Evolutionary conservation across 768 basidiomycete species (phyloP).

Genomic region (Lactarius quietus): DNA sequence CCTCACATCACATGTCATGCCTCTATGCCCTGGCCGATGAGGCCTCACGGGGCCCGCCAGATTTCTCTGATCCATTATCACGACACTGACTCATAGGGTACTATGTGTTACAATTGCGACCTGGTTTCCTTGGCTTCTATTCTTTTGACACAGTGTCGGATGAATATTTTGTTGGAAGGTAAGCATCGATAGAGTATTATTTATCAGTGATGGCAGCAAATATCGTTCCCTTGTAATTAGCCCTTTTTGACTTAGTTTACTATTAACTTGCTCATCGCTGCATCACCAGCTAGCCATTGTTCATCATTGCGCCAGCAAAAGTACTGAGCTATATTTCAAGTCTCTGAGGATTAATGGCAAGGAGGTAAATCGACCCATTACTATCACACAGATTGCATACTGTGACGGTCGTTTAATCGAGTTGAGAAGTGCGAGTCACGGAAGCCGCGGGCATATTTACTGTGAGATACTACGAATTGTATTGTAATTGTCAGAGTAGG

Average conservation of each 20-base stretch:
- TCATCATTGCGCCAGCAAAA: slow-evolving; percentile 53
- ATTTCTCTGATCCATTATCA: slow-evolving; percentile 66
- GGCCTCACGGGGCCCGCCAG: slow-evolving; percentile 58
- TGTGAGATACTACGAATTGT: too few species aligned
- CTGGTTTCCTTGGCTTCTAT: slow-evolving; percentile 62
- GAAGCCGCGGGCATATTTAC: too few species aligned
- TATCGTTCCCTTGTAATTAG: slow-evolving; percentile 24
- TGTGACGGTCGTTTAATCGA: too few species aligned
- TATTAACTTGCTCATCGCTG: slow-evolving; percentile 54
- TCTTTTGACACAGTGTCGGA: slow-evolving; percentile 78
- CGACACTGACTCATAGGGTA: slow-evolving; percentile 72
- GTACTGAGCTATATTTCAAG: slow-evolving; percentile 56
- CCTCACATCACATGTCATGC: slow-evolving; percentile 85
- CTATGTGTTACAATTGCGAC: slow-evolving; percentile 33
- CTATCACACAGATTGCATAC: too few species aligned
- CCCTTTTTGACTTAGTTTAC: slow-evolving; percentile 55
- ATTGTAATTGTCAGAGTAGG: too few species aligned
- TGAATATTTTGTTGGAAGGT: slow-evolving; percentile 75
- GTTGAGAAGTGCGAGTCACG: too few species aligned
- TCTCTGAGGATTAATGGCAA: slow-evolving; percentile 37
- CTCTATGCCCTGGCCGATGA: slow-evolving; percentile 71
- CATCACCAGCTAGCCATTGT: slow-evolving; percentile 38
- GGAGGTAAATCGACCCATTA: too few species aligned
- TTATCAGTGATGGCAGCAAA: neutral
- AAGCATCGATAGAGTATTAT: slow-evolving; percentile 27